Evolutionary conservation across 1,284 basidiomycete species (phyloP), one percentile per base, ranked within the genome.

Genomic region (Afroboletus lepidellus): DNA sequence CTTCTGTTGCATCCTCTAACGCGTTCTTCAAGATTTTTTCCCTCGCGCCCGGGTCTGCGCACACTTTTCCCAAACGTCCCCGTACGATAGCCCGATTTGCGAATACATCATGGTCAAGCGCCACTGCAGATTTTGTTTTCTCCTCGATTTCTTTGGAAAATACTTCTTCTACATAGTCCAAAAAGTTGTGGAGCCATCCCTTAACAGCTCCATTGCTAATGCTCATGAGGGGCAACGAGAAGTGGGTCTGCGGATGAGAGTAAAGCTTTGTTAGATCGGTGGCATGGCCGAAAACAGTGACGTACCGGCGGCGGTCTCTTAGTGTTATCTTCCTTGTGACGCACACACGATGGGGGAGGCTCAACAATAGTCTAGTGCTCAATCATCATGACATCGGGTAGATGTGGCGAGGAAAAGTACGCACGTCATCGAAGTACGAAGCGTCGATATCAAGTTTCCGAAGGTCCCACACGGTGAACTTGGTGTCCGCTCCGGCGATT

Each of bases 171-270:
- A 34, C 59, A 6, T n/a, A 3, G 3, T 58, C 41, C n/a, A 58
- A 27, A 39, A 50, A 58, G 18, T 47, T n/a, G 24, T 61, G 57
- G n/a, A 58, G 59, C 57, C 57, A 58, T 8, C 50, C 37, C 38
- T 58, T 58, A 23, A 58, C 57, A 11, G 59, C 57, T 9, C 3
- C 51, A 13, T 58, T 58, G 39, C 16, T 61, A 15, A 58, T 58
- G 27, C 36, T 60, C 59, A 58, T 50, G 12, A 58, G 51, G 1
- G 57, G 57, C 11, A 58, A 21, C 8, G 21, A 43, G 29, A 36
- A 61, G 8, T 58, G 58, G 9, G 59, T 9, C 57, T 58, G 23
- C 21, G 11, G 15, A 37, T 25, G 15, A 25, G 3, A 18, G 33
- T 25, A 24, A 29, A 20, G 4, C 3, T 13, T n/a, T n/a, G 32